Conservation (phyloP, 2,329 filamentous ascomycete genomes). For the Calonectria multiphialidica region DNA sequence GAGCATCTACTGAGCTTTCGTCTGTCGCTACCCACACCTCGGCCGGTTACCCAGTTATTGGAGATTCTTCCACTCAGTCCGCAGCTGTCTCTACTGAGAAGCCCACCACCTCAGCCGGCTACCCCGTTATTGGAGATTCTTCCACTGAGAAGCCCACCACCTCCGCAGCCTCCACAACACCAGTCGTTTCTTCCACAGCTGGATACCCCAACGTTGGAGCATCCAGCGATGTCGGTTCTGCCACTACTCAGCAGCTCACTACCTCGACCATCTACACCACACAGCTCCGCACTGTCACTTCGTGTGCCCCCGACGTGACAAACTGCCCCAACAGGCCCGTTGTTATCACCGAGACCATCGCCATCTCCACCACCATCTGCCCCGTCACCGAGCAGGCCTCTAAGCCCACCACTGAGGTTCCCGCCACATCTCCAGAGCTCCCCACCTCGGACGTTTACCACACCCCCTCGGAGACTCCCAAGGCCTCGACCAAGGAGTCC, state of each 20-base stretch:
- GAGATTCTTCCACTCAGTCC: neutral
- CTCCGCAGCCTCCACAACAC: too few relatives aligned
- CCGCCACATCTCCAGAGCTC: neutral
- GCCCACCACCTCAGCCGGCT: neutral
- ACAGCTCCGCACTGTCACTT: constrained; percentile 36
- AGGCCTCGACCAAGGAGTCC: neutral
- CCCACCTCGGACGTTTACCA: neutral
- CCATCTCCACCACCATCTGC: constrained; percentile 38
- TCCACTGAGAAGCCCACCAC: neutral
- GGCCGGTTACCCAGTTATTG: neutral
- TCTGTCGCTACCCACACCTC: neutral
- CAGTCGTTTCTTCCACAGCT: neutral
- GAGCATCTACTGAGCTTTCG: too few relatives aligned
- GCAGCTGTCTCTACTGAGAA: neutral
- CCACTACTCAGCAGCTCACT: constrained; percentile 23
- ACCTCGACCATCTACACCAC: constrained; percentile 41
- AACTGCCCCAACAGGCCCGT: constrained; percentile 27
- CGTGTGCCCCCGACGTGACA: constrained; percentile 33
- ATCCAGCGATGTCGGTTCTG: neutral
- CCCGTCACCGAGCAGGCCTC: constrained; percentile 33
- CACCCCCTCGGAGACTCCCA: neutral
- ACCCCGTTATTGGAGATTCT: neutral
- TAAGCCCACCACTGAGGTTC: constrained; percentile 2
- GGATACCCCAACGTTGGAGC: neutral
- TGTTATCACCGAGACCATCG: constrained; percentile 33